phyloP scores from a whole-genome alignment of 768 basidiomycete genomes.

The Termitomyces sp. region DNA sequence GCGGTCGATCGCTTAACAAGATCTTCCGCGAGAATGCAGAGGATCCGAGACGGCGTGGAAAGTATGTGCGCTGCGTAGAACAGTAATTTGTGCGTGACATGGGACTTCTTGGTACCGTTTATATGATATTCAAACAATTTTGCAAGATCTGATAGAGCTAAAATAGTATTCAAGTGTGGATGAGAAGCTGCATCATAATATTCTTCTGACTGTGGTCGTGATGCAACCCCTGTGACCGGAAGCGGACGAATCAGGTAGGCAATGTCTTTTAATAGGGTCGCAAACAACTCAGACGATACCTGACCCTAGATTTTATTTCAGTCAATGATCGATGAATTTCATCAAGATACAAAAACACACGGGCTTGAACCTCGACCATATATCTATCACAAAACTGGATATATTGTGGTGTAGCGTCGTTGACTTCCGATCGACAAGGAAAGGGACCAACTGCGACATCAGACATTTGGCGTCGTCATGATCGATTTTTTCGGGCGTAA shows the following conservation, averaged over 20 bases:
- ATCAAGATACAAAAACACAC: slow-evolving; percentile 22
- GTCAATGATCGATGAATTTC: background rate
- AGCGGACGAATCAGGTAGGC: slow-evolving; percentile 46
- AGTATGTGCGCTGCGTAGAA: slow-evolving; percentile 66
- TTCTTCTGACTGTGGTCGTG: slow-evolving; percentile 10
- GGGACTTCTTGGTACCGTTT: slow-evolving; percentile 19
- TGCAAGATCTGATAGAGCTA: slow-evolving; percentile 51
- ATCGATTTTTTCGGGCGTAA: slow-evolving; percentile 35
- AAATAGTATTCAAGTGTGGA: slow-evolving; percentile 34
- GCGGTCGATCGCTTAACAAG: slow-evolving; percentile 18
- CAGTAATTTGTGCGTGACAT: slow-evolving; percentile 52
- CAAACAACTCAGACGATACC: slow-evolving; percentile 36
- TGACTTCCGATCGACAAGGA: slow-evolving; percentile 56
- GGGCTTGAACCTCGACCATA: slow-evolving; percentile 60
- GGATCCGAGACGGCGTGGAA: slow-evolving; percentile 36
- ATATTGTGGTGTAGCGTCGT: slow-evolving; percentile 44
- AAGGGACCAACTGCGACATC: slow-evolving; percentile 54
- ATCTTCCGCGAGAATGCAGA: slow-evolving; percentile 40
- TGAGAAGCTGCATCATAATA: slow-evolving; percentile 25
- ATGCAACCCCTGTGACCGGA: slow-evolving; percentile 22
- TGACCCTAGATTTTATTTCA: slow-evolving; percentile 20
- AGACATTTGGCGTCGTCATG: slow-evolving; percentile 38
- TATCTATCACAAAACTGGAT: slow-evolving; percentile 46
- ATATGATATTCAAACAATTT: slow-evolving; percentile 27
- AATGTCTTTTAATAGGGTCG: slow-evolving; percentile 53